Percentiles rank a stretch among this genome's conserved stretches.
Conservation (phyloP, 2,329 filamentous ascomycete genomes). For the Ophiosphaerella herpotricha region DNA sequence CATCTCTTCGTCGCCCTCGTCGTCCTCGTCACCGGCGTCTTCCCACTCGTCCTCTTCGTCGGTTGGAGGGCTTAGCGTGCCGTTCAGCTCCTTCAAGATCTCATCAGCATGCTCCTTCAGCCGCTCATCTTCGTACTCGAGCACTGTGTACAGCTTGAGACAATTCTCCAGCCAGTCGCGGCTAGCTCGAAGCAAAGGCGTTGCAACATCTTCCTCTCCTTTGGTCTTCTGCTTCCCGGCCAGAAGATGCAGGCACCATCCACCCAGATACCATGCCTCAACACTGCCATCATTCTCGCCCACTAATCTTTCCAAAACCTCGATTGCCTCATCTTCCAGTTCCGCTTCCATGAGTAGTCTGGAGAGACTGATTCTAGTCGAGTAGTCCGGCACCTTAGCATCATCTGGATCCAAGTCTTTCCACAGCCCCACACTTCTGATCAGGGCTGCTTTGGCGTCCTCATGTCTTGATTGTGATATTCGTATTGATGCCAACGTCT, state of each 20-base stretch:
- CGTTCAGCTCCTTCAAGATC: conserved; percentile 60
- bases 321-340: conserved; percentile 81
- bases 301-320: conserved; percentile 82
- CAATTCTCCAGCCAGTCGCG: conserved; percentile 83
- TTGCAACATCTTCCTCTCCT: conserved; percentile 57
- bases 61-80: conserved; percentile 49
- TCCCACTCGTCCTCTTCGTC: conserved; percentile 50
- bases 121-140: conserved; percentile 85
- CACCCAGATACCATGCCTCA: conserved; percentile 95
- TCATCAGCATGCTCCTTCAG: conserved; percentile 76
- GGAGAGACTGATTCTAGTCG: conserved; percentile 80
- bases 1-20: conserved; percentile 47
- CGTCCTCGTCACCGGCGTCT: conserved; percentile 43
- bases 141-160: conserved; percentile 73
- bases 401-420: conserved; percentile 75
- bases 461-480: conserved; percentile 82
- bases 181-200: conserved; percentile 71
- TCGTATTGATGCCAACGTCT: conserved; percentile 90
- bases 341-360: conserved; percentile 88
- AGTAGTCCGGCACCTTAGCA: conserved; percentile 78
- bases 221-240: conserved; percentile 68
- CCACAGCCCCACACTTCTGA: conserved; percentile 82
- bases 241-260: conserved; percentile 85
- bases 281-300: conserved; percentile 92
- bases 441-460: conserved; percentile 79